Conservation (phyloP, 169 alveolate genomes). For the Cardiosporidium cionae region DNA sequence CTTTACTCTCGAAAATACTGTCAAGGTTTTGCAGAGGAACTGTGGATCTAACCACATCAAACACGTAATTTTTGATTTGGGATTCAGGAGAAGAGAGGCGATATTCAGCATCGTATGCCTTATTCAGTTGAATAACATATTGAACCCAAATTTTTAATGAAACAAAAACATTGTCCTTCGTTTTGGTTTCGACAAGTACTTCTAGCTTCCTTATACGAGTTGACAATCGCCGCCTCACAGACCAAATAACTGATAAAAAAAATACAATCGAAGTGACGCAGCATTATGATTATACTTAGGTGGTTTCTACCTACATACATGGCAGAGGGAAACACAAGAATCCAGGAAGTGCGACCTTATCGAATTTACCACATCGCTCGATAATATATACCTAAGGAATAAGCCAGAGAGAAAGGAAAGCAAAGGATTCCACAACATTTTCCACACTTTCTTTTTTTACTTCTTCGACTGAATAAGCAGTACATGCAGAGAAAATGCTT, state of each 20-base stretch:
- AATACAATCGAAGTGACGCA: too few species aligned
- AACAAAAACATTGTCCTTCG: slow-evolving; percentile 32
- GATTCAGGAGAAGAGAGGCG: background rate
- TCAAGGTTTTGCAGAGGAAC: slow-evolving; percentile 14
- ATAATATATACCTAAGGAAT: background rate
- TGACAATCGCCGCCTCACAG: too few species aligned
- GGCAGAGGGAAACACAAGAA: background rate
- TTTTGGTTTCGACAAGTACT: slow-evolving; percentile 23
- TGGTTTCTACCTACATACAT: too few species aligned
- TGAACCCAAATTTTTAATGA: background rate
- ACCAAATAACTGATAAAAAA: too few species aligned
- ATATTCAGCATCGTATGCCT: background rate
- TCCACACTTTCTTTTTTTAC: too few species aligned
- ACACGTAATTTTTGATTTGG: slow-evolving; percentile 17
- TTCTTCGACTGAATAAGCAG: too few species aligned
- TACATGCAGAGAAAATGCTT: too few species aligned
- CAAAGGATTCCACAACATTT: too few species aligned
- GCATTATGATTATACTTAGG: too few species aligned
- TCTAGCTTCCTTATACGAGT: background rate
- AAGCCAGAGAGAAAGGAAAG: too few species aligned
- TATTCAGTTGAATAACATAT: background rate
- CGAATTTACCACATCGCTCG: background rate
- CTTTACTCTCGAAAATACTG: slow-evolving; percentile 20
- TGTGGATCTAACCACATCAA: slow-evolving; percentile 26
- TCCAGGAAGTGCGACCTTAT: background rate